Conservation (phyloP, 352 stramenopile species). For the Globisporangium echinulatum region DNA sequence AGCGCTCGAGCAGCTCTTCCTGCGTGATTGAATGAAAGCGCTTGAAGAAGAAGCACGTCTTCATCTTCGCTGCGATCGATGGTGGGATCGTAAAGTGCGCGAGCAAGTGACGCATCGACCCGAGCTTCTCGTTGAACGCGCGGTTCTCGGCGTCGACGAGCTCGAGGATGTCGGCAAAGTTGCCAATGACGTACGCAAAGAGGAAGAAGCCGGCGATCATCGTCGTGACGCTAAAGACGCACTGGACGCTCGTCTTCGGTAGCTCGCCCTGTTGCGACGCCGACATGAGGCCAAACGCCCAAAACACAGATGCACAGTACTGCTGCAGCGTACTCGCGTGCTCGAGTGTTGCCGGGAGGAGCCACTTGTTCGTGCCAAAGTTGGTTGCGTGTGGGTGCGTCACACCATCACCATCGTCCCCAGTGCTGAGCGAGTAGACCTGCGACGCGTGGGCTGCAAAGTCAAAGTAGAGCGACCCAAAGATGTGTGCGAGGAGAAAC, state of each 20-base stretch:
- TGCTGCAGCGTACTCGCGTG: slow-evolving; percentile 13
- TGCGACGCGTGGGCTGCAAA: slow-evolving; percentile 36
- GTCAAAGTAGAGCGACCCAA: slow-evolving; percentile 50
- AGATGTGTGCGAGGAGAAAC: slow-evolving; percentile 40
- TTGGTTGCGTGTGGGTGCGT: slow-evolving; percentile 8
- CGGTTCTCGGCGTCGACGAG: slow-evolving; percentile 40
- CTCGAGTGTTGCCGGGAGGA: slow-evolving; percentile 21
- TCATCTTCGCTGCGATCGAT: slow-evolving; percentile 28
- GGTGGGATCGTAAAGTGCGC: slow-evolving; percentile 32
- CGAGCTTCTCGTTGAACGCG: slow-evolving; percentile 42
- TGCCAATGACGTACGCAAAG: slow-evolving; percentile 39
- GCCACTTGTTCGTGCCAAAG: slow-evolving; percentile 41
- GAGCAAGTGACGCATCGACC: slow-evolving; percentile 31
- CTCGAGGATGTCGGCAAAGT: slow-evolving; percentile 42
- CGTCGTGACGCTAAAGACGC: slow-evolving; percentile 30
- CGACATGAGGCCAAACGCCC: slow-evolving; percentile 38
- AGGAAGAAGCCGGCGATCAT: slow-evolving; percentile 41
- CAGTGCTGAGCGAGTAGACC: slow-evolving; percentile 14
- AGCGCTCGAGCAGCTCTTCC: slow-evolving; percentile 35
- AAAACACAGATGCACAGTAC: slow-evolving; percentile 33
- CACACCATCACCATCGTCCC: background rate
- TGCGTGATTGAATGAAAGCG: slow-evolving; percentile 52
- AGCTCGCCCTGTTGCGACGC: slow-evolving; percentile 30
- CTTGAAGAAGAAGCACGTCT: slow-evolving; percentile 46
- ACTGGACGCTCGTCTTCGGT: slow-evolving; percentile 25